A percentile compares a stretch with the other conserved stretches of the same genome.
phyloP scores from a whole-genome alignment of 2,329 filamentous ascomycete genomes.

The Penicillium rolfsii region DNA sequence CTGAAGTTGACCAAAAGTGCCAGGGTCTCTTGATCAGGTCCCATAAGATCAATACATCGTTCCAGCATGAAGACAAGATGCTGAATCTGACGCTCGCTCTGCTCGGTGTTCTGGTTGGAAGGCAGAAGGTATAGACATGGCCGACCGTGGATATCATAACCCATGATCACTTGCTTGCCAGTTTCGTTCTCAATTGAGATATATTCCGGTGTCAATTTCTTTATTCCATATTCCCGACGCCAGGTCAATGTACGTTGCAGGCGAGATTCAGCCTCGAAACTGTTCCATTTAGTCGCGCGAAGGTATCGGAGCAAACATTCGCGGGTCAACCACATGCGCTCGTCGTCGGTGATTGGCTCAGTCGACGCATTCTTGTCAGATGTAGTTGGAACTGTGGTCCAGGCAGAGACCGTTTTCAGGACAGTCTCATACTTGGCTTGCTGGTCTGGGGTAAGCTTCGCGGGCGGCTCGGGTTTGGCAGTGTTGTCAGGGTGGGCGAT shows the following conservation, averaged over 20 bases:
- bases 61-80: slow-evolving; percentile 97
- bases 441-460: slow-evolving; percentile 74
- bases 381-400: slow-evolving; percentile 70
- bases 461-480: slow-evolving; percentile 60
- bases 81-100: slow-evolving; percentile 82
- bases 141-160: slow-evolving; percentile 82
- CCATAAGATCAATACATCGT: slow-evolving; percentile 83
- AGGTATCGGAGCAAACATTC: slow-evolving; percentile 94
- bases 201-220: slow-evolving; percentile 74
- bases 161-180: slow-evolving; percentile 88
- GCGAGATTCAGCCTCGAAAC: slow-evolving; percentile 75
- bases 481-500: slow-evolving; percentile 61
- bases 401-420: slow-evolving; percentile 69
- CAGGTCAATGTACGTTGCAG: slow-evolving; percentile 79
- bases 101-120: slow-evolving; percentile 88
- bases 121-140: slow-evolving; percentile 91
- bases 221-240: slow-evolving; percentile 87
- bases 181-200: slow-evolving; percentile 95
- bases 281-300: slow-evolving; percentile 88
- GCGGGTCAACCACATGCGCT: slow-evolving; percentile 86
- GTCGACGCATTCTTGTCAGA: slow-evolving; percentile 60
- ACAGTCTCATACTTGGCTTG: slow-evolving; percentile 78
- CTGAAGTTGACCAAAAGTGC: slow-evolving; percentile 92
- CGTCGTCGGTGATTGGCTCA: slow-evolving; percentile 72
- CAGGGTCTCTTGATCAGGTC: slow-evolving; percentile 81